Conservation (phyloP, 257 asterid species). For the Solanum tacnaense region DNA sequence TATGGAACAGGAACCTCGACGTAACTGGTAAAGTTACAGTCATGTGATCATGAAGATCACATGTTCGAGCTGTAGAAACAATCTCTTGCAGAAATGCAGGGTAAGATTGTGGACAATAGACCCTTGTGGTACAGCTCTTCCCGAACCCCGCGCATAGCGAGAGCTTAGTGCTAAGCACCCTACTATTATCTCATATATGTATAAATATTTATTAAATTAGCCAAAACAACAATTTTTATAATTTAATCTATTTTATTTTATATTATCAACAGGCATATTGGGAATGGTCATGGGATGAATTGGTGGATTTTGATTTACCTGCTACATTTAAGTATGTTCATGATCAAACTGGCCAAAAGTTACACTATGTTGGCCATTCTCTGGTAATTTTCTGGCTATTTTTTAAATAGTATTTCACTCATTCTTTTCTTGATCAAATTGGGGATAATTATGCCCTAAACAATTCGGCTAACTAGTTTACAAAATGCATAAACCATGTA, state of each 20-base stretch:
- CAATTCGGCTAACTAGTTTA: too few relatives aligned
- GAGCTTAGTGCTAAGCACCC: neutral
- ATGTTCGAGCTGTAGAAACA: too few relatives aligned
- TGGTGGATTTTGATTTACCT: conserved; percentile 55
- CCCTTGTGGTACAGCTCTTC: too few relatives aligned
- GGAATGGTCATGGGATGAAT: conserved; percentile 92
- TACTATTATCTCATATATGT: too few relatives aligned
- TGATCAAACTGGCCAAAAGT: conserved; percentile 48
- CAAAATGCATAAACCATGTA: neutral
- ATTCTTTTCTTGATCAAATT: neutral
- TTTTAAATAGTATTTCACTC: neutral
- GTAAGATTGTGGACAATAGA: neutral
- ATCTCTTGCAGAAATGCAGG: neutral
- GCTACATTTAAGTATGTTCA: conserved; percentile 38
- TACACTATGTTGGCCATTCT: conserved; percentile 79
- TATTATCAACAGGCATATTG: conserved; percentile 15
- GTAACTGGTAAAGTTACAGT: neutral
- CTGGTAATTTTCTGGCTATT: conserved; percentile 21
- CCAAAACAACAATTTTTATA: neutral
- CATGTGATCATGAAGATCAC: too few relatives aligned
- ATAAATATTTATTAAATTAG: neutral
- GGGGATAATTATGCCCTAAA: neutral
- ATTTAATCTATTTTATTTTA: neutral
- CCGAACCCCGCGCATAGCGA: fast-evolving
- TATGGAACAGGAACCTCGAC: fast-evolving